These are phyloP conservation scores for Pleurotus platypus DNA, from an alignment of 768 basidiomycete species.

Conservation along the genomic window DNA sequence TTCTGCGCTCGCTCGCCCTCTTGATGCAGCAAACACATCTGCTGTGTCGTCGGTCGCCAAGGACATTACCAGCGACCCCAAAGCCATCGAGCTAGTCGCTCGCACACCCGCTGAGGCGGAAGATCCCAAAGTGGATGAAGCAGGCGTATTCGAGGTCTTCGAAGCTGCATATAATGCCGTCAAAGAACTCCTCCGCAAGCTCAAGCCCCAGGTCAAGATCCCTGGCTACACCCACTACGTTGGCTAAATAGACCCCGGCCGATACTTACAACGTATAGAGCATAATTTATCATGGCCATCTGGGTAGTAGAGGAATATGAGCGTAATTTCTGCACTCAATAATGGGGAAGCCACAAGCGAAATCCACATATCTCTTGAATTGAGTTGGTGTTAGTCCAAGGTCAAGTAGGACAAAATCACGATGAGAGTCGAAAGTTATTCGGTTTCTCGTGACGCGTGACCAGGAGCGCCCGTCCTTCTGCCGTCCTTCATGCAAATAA, in stretches of 20 bases:
- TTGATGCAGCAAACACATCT: neutral
- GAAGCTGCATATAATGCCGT: slow-evolving; percentile 1
- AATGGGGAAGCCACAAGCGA: too few relatives aligned
- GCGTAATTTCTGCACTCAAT: too few relatives aligned
- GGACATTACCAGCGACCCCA: neutral
- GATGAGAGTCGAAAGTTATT: too few relatives aligned
- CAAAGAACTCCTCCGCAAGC: slow-evolving; percentile 1
- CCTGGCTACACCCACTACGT: slow-evolving; percentile 6
- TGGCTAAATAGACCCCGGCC: neutral
- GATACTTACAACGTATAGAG: too few relatives aligned
- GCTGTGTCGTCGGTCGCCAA: neutral
- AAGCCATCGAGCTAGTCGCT: neutral
- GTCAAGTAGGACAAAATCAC: too few relatives aligned
- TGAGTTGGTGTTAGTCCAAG: too few relatives aligned
- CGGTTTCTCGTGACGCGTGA: too few relatives aligned
- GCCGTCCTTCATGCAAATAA: too few relatives aligned
- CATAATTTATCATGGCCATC: too few relatives aligned
- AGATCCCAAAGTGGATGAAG: neutral
- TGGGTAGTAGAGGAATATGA: too few relatives aligned
- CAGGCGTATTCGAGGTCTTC: neutral
- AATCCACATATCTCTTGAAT: too few relatives aligned
- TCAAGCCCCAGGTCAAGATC: slow-evolving; percentile 3
- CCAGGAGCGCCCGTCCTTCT: too few relatives aligned
- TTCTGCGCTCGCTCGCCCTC: neutral
- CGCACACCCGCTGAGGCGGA: neutral